Evolutionary conservation across 345 rosid genomes (phyloP).

Genomic region (Limnanthes douglasii): DNA sequence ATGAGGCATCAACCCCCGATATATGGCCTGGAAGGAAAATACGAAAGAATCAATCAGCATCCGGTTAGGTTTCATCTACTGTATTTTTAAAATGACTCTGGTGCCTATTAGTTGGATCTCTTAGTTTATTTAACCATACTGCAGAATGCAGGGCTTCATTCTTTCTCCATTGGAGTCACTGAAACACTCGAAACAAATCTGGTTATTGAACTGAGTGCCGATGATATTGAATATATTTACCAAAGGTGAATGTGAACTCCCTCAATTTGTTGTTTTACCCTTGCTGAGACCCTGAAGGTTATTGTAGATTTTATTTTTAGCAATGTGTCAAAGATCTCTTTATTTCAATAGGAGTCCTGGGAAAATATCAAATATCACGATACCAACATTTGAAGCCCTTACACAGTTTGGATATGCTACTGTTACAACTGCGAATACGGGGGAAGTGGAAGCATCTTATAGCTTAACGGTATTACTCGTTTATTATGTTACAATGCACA

Average conservation of each 20-base stretch:
- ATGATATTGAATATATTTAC: conserved; percentile 85
- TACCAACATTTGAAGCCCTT: conserved; percentile 86
- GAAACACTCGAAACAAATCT: conserved; percentile 86
- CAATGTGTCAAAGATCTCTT: neutral
- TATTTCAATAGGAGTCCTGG: conserved; percentile 70
- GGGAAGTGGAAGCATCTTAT: conserved; percentile 90
- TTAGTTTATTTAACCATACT: conserved; percentile 5
- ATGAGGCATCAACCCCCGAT: conserved; percentile 50
- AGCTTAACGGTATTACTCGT: conserved; percentile 71
- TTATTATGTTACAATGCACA: neutral
- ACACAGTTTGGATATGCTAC: conserved; percentile 76
- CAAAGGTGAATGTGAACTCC: conserved; percentile 38
- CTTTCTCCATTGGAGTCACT: conserved; percentile 84
- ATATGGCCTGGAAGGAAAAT: conserved; percentile 79
- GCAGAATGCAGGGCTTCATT: conserved; percentile 76
- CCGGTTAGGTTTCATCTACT: conserved; percentile 43
- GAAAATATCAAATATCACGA: conserved; percentile 42
- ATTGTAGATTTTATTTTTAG: neutral
- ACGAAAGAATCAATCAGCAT: conserved; percentile 85
- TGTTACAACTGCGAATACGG: conserved; percentile 50
- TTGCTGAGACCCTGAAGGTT: neutral
- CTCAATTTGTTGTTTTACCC: neutral
- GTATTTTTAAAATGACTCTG: neutral
- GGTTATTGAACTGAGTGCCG: conserved; percentile 72
- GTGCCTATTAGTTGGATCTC: neutral